phyloP scores from a whole-genome alignment of 2,329 filamentous ascomycete species.

The Ceratocystis colombiana region DNA sequence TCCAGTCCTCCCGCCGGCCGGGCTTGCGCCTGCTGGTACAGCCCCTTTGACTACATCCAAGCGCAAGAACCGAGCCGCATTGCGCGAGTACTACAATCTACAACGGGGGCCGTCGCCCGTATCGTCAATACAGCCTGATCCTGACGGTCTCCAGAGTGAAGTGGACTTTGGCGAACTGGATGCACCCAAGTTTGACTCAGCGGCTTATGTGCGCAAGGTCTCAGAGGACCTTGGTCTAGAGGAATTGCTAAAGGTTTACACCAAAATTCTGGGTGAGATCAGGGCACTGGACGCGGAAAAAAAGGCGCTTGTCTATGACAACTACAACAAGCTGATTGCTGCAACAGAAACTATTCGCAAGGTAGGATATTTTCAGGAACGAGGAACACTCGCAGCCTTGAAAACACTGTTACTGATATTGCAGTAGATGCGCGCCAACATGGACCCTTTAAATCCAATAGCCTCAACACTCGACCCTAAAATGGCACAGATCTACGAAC shows the following conservation, averaged over 20 bases:
- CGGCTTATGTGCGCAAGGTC: slow-evolving; percentile 54
- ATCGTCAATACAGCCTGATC: slow-evolving; percentile 18
- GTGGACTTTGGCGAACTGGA: slow-evolving; percentile 65
- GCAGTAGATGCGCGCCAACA: slow-evolving; percentile 62
- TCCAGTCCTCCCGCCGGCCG: slow-evolving; percentile 32
- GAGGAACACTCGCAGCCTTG: background rate
- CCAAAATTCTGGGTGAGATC: slow-evolving; percentile 67
- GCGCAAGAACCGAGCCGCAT: slow-evolving; percentile 66
- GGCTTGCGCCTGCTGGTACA: slow-evolving; percentile 27
- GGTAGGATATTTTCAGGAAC: slow-evolving; percentile 33
- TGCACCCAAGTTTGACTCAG: slow-evolving; percentile 57
- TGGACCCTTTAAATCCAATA: slow-evolving; percentile 68
- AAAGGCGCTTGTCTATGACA: slow-evolving; percentile 95
- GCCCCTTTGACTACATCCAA: slow-evolving; percentile 33
- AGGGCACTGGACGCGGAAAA: slow-evolving; percentile 86
- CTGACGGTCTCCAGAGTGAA: slow-evolving; percentile 38
- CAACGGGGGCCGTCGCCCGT: slow-evolving; percentile 30
- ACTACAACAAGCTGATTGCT: slow-evolving; percentile 93
- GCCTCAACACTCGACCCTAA: slow-evolving; percentile 63
- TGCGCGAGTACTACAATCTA: slow-evolving; percentile 92
- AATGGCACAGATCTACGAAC: slow-evolving; percentile 62
- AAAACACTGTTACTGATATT: background rate
- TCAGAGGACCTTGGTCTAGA: slow-evolving; percentile 54
- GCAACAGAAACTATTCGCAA: slow-evolving; percentile 92
- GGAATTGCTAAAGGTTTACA: slow-evolving; percentile 60